Percentiles rank a stretch among this genome's conserved stretches.
Conservation (phyloP, 2,329 filamentous ascomycete species). For the Lecanicillium sp. region DNA sequence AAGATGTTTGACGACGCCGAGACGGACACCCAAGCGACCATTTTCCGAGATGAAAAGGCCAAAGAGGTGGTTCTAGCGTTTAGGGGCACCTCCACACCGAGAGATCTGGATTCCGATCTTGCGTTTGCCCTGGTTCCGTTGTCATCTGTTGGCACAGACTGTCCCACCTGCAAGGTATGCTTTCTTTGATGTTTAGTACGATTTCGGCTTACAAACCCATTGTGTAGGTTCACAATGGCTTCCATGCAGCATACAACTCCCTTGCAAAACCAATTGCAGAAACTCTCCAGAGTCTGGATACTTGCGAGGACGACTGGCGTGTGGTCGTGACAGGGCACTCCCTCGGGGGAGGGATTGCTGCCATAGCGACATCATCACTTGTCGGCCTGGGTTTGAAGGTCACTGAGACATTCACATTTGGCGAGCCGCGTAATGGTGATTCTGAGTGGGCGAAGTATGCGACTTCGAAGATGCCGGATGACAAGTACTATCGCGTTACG, state of each 20-base stretch:
- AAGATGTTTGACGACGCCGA: slow-evolving; percentile 26
- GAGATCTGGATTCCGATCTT: slow-evolving; percentile 4
- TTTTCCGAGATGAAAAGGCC: slow-evolving; percentile 7
- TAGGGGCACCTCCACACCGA: slow-evolving; percentile 34
- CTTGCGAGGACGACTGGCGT: slow-evolving; percentile 1
- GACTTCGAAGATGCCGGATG: not conserved
- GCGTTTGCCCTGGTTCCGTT: slow-evolving; percentile 3
- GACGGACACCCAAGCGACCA: slow-evolving; percentile 7
- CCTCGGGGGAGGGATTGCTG: slow-evolving; percentile 3
- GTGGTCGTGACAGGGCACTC: slow-evolving; percentile 6
- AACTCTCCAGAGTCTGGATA: not conserved
- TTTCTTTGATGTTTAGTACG: too few species aligned
- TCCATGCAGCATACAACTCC: slow-evolving; percentile 1
- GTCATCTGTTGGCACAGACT: not conserved
- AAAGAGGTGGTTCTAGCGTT: slow-evolving; percentile 46
- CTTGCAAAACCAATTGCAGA: not conserved
- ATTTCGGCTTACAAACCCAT: not conserved
- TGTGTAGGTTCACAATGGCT: slow-evolving; percentile 2
- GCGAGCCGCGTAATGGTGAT: slow-evolving; percentile 6
- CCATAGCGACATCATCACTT: slow-evolving; percentile 1
- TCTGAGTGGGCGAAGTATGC: slow-evolving; percentile 4
- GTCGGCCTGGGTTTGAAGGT: slow-evolving; percentile 2
- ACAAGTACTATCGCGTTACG: slow-evolving; percentile 39
- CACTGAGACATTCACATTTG: slow-evolving; percentile 1
- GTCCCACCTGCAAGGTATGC: slow-evolving; percentile 5